These are phyloP conservation scores for Primulina huaijiensis DNA, from an alignment of 257 asterid species.

Conservation along the genomic window DNA sequence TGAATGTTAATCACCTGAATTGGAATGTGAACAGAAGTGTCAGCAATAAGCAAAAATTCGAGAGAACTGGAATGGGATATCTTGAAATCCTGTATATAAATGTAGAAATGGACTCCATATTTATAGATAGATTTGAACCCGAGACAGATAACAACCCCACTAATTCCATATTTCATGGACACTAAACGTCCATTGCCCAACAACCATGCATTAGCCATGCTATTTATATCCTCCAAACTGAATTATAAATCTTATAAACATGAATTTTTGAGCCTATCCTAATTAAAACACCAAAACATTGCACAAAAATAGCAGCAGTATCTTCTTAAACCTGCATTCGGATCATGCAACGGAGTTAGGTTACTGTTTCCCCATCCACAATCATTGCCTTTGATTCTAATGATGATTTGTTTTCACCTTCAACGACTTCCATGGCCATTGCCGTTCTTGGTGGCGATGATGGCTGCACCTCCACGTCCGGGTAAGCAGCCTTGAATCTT, in stretches of 20 bases:
- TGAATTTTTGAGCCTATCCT: no score
- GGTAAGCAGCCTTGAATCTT: slow-evolving; percentile 94
- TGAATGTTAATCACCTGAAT: no score
- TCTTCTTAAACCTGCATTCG: background rate
- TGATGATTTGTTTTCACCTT: slow-evolving; percentile 36
- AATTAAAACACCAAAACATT: background rate
- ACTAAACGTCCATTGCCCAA: no score
- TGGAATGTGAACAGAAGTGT: no score
- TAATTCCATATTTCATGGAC: no score
- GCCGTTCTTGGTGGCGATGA: slow-evolving; percentile 80
- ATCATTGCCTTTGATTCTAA: slow-evolving; percentile 38
- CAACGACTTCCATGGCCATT: slow-evolving; percentile 57
- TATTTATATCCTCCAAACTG: background rate
- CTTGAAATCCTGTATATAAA: no score
- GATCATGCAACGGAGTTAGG: slow-evolving; percentile 22
- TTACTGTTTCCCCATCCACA: slow-evolving; percentile 41
- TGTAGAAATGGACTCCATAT: no score
- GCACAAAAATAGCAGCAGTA: background rate
- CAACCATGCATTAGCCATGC: background rate
- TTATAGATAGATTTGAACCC: no score
- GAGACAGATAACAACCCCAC: no score
- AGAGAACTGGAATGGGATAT: no score
- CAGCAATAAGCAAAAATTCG: no score
- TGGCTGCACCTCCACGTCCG: slow-evolving; percentile 95
- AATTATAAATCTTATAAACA: background rate